Percentiles rank a stretch among this genome's conserved stretches.
Evolutionary conservation across 352 stramenopile genomes (phyloP).

Genomic region (Phytophthora hybrid): DNA sequence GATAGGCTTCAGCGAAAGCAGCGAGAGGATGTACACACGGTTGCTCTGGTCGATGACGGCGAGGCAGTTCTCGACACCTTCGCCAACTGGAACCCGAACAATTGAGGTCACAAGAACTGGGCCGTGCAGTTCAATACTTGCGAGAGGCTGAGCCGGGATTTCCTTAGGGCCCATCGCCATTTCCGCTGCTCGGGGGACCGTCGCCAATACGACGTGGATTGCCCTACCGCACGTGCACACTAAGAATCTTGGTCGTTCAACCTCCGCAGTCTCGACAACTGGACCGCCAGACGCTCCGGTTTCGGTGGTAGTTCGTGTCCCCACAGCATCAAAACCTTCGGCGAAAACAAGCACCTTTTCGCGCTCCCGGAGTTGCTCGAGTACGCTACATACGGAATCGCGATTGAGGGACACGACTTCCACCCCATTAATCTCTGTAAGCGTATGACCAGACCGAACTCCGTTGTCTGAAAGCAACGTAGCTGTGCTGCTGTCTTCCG

Average conservation of each 20-base stretch:
- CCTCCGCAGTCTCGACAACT: constrained; percentile 28
- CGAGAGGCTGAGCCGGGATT: constrained; percentile 53
- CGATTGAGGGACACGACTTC: constrained; percentile 52
- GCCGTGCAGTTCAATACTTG: constrained; percentile 54
- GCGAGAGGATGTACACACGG: constrained; percentile 67
- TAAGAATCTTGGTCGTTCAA: constrained; percentile 58
- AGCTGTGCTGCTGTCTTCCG: constrained; percentile 56
- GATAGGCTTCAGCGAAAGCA: constrained; percentile 63
- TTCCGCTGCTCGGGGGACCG: constrained; percentile 62
- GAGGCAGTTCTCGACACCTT: constrained; percentile 70
- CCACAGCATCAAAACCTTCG: constrained; percentile 39
- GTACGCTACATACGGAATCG: constrained; percentile 50
- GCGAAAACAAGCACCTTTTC: constrained; percentile 68
- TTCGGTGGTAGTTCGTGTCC: constrained; percentile 3
- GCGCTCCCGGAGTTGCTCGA: constrained; percentile 59
- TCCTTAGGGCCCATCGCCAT: constrained; percentile 62
- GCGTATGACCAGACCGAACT: constrained; percentile 46
- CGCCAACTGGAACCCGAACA: constrained; percentile 62
- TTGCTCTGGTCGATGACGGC: constrained; percentile 75
- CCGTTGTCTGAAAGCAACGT: constrained; percentile 40
- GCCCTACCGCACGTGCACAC: constrained; percentile 66
- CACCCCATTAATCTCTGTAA: constrained; percentile 67
- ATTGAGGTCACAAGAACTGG: constrained; percentile 56
- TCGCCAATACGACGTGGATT: constrained; percentile 62
- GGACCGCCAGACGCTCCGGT: constrained; percentile 17